Percentiles rank a stretch among this genome's conserved stretches.
These are phyloP conservation scores for Geosmithia morbida DNA, from an alignment of 2,329 filamentous ascomycete genomes.

Conservation along the genomic window DNA sequence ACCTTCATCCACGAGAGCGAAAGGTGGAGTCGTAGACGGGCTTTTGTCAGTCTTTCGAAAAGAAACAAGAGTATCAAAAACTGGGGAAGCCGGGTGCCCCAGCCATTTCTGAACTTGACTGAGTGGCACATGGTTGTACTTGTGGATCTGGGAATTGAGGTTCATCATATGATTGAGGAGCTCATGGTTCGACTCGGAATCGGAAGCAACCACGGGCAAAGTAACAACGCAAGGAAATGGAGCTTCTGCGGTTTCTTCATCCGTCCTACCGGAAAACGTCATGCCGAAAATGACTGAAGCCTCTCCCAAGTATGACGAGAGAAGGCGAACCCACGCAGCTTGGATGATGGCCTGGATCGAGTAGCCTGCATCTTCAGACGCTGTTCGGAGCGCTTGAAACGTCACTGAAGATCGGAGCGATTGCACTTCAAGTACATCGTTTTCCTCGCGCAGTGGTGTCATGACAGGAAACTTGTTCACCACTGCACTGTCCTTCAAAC, in stretches of 20 bases:
- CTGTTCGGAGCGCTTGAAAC: constrained; percentile 32
- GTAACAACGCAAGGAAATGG: constrained; percentile 74
- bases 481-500: constrained; percentile 33
- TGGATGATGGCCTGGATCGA: constrained; percentile 66
- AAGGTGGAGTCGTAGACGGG: constrained; percentile 21
- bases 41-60: constrained; percentile 50
- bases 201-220: constrained; percentile 52
- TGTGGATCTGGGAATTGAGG: constrained; percentile 48
- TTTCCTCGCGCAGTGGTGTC: constrained; percentile 40
- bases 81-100: constrained; percentile 43
- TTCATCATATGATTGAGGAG: constrained; percentile 50
- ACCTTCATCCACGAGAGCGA: constrained; percentile 49
- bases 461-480: constrained; percentile 65
- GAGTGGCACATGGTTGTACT: constrained; percentile 59
- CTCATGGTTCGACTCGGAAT: constrained; percentile 35
- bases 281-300: constrained; percentile 60
- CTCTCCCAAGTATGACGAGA: constrained; percentile 68
- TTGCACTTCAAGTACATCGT: constrained; percentile 17
- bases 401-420: constrained; percentile 19
- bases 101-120: constrained; percentile 59
- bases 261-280: constrained; percentile 61
- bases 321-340: constrained; percentile 61
- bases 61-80: constrained; percentile 78
- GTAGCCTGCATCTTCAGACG: constrained; percentile 43
- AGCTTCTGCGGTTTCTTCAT: constrained; percentile 40